Base-by-base conservation (phyloP, 805 yeast genomes). In the Yarrowia sp. region DNA sequence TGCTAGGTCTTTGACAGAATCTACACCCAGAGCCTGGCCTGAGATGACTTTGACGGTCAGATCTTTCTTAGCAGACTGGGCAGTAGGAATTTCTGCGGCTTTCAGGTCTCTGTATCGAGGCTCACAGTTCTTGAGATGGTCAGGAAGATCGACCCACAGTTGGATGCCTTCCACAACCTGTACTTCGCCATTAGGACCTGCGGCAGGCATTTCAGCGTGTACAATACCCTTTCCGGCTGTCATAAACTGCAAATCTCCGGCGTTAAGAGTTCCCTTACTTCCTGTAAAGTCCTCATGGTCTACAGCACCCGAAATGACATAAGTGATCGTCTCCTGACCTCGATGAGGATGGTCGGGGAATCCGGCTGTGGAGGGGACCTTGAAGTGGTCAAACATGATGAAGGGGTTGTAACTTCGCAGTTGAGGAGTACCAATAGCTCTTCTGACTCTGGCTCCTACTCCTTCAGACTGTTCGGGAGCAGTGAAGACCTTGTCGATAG, bases 211-310 rank as follows among this genome's bases (percentile, higher is more conserved):
- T 72, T 90, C 96, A 3, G 90, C 82, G 74, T 90, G 97, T 51
- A 88, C 89, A 40, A 90, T 83, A 65, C 93, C 97, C 70, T 82
- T 83, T 65, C 96, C 96, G 5, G 96, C 96, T 44, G 96, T 90
- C 96, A 90, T 90, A 74, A 90, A 90, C 75, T 90, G 97, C 68
- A 90, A 78, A 73, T 44, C 51, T 9, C 51, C 51, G 3, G 51
- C 33, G 11, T 44, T 44, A 6, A 44, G 22, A 44, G 51, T 44
- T 9, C 51, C 51, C 51, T 44, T 44, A 21, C 51, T 44, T 44
- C 51, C 51, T 4, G 51, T 44, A 9, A 44, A 44, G 33, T 44
- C 51, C 33, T 44, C 51, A 9, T 44, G 51, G 22, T 44, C 51
- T n/a, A 44, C 51, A 10, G 51, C 8, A 3, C 51, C 51, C 16